Evolutionary conservation across 1,284 basidiomycete genomes (phyloP).

Genomic region (Marasmius fiardii): DNA sequence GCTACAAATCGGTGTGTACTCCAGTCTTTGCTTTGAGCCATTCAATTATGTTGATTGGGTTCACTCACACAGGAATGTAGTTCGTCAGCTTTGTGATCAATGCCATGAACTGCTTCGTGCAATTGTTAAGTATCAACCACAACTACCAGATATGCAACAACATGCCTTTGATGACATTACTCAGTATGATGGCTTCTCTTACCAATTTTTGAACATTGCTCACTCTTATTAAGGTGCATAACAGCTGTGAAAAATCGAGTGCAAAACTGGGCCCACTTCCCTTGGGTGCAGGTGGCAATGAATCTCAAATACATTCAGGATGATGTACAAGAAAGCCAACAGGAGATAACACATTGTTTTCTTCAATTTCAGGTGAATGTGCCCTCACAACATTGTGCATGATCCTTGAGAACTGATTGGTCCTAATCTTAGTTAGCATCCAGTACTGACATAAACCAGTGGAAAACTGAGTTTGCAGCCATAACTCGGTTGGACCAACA

Average conservation of each 20-base stretch:
- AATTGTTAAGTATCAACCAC: not conserved
- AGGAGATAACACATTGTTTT: not conserved
- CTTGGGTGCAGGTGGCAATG: not conserved
- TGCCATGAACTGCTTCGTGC: slow-evolving; percentile 37
- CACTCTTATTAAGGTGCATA: too few species aligned
- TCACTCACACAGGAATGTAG: slow-evolving; percentile 29
- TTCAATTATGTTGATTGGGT: slow-evolving; percentile 6
- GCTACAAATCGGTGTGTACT: slow-evolving; percentile 37
- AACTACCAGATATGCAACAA: slow-evolving; percentile 2
- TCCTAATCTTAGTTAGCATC: slow-evolving; percentile 32
- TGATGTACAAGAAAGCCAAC: not conserved
- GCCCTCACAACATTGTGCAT: slow-evolving; percentile 15
- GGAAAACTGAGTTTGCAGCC: slow-evolving; percentile 38
- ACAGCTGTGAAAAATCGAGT: not conserved
- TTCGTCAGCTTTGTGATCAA: slow-evolving; percentile 38
- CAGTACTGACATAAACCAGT: slow-evolving; percentile 38
- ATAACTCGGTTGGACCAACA: slow-evolving; percentile 36
- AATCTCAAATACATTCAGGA: not conserved
- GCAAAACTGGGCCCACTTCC: too few species aligned
- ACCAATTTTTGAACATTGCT: too few species aligned
- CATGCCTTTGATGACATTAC: not conserved
- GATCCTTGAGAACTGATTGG: not conserved
- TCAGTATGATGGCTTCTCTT: too few species aligned
- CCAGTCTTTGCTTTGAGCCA: not conserved
- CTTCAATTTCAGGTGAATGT: slow-evolving; percentile 14